Base-by-base conservation (phyloP, 2,329 filamentous ascomycete genomes). In the Microsporum canis region DNA sequence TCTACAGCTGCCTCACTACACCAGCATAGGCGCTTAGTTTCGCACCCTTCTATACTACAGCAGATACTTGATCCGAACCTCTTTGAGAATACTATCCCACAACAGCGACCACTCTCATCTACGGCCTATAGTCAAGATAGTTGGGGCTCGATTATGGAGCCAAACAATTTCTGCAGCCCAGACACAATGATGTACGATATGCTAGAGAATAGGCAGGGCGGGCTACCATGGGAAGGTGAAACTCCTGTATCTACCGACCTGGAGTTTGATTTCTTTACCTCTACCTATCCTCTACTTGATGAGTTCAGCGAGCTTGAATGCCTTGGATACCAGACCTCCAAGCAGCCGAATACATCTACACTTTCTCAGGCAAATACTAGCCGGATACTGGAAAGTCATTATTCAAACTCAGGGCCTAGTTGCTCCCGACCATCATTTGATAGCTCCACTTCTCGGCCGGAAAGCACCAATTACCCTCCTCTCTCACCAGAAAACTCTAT, bases 401-500 rank as follows among this genome's bases (percentile, higher is more conserved):
- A 43, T 43, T 23, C 55, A 12, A 39, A 57, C 33, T 33, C 39
- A 43, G 34, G n/a, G 7, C 41, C 55, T n/a, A 39, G 17, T 57
- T 43, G 23, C 29, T 43, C 55, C 38, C 34, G 39, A 36, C 55
- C 34, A 39, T 43, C 55, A 5, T 41, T 57, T 41, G 36, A 55
- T 23, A 36, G 33, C n/a, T 55, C 29, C n/a, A 45, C 56, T 34
- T 61, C 59, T 34, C 41, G 62, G 33, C 62, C 62, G 7, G 47
- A 49, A 47, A 62, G 60, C 43, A 58, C 60, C n/a, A 41, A 57
- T 12, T 63, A 61, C 36, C 61, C 62, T n/a, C 51, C 62, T 14
- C 36, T 60, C 10, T 63, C 60, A 27, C 60, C 64, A 5, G 51
- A 59, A 43, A 60, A 60, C 43, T 64, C 64, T 12, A 58, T 61